These are phyloP conservation scores for Lactifluus piperatus DNA, from an alignment of 768 basidiomycete species.

Conservation along the genomic window DNA sequence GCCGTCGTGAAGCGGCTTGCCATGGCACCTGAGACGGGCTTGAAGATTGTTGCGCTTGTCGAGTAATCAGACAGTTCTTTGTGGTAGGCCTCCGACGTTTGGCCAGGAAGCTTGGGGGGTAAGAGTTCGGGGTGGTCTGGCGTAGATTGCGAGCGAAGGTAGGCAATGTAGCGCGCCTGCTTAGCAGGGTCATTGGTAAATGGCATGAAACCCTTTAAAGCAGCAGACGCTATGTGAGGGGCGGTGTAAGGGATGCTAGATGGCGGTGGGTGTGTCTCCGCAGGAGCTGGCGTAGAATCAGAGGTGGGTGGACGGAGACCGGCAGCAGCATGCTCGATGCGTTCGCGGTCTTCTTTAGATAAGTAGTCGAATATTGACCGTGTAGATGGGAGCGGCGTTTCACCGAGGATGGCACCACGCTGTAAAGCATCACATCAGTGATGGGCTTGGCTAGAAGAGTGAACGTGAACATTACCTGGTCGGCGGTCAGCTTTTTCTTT, in stretches of 20 bases:
- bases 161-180: constrained; percentile 79
- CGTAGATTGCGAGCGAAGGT: constrained; percentile 64
- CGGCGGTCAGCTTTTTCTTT: constrained; percentile 17
- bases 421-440: constrained; percentile 26
- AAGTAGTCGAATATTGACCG: constrained; percentile 92
- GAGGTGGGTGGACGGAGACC: constrained; percentile 23
- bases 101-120: constrained; percentile 46
- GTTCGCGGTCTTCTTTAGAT: constrained; percentile 85
- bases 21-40: constrained; percentile 88
- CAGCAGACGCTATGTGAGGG: constrained; percentile 76
- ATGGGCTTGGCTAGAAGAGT: too few relatives aligned
- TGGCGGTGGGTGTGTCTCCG: constrained; percentile 22
- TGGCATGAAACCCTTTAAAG: constrained; percentile 83
- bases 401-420: constrained; percentile 81
- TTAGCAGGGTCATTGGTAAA: constrained; percentile 69
- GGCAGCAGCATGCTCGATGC: constrained; percentile 53
- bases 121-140: constrained; percentile 34
- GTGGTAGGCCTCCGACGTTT: constrained; percentile 60
- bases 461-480: constrained; percentile 8
- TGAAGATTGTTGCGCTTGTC: constrained; percentile 82
- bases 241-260: constrained; percentile 41
- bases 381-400: constrained; percentile 60
- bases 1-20: constrained; percentile 89
- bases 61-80: constrained; percentile 82
- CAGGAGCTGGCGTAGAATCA: constrained; percentile 23